Conservation (phyloP, 768 basidiomycete genomes). For the Lactarius trivialis region DNA sequence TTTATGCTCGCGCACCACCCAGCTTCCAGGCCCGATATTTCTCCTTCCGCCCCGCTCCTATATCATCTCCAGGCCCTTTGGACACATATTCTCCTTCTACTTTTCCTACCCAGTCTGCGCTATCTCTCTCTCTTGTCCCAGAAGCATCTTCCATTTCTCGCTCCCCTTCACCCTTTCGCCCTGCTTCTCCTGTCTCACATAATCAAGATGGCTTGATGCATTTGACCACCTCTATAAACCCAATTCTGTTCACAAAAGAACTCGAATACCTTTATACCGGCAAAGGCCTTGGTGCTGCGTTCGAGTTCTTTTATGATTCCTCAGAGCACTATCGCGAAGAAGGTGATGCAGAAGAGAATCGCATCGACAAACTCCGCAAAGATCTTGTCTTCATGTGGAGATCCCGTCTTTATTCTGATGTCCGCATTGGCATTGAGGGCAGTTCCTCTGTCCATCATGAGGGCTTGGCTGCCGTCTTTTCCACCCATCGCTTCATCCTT, state of each 20-base stretch:
- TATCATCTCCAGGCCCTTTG: conserved; percentile 41
- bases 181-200: conserved; percentile 36
- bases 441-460: conserved; percentile 58
- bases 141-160: conserved; percentile 37
- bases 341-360: conserved; percentile 45
- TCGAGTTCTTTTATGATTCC: conserved; percentile 78
- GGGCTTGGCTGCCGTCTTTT: conserved; percentile 74
- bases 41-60: conserved; percentile 57
- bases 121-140: conserved; percentile 48
- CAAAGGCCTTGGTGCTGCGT: conserved; percentile 80
- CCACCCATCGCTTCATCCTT: conserved; percentile 89
- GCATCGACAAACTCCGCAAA: conserved; percentile 82
- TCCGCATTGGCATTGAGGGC: conserved; percentile 72
- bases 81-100: conserved; percentile 39
- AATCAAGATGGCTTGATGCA: conserved; percentile 46
- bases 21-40: conserved; percentile 89
- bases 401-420: conserved; percentile 87
- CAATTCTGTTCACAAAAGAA: conserved; percentile 80
- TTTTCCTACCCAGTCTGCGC: conserved; percentile 47
- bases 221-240: conserved; percentile 61
- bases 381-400: conserved; percentile 98
- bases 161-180: conserved; percentile 38
- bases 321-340: conserved; percentile 35
- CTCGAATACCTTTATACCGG: conserved; percentile 95
- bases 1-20: conserved; percentile 91